Evolutionary conservation across 768 basidiomycete genomes (phyloP), one percentile per base, ranked within the genome.

Genomic region (Russula emetica): DNA sequence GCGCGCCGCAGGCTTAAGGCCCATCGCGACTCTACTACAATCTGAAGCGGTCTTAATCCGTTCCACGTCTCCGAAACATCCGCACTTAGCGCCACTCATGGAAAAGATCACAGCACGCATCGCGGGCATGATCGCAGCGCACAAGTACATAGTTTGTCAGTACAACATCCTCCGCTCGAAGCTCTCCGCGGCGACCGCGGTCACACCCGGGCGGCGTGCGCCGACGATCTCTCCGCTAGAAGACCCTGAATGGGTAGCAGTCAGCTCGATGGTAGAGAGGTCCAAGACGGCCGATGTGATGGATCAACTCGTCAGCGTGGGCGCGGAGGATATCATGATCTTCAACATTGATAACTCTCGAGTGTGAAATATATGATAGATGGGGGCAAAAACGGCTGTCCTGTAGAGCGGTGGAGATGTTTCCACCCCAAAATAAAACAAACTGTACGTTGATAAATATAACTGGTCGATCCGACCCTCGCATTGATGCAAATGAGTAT

Each of bases 1-100:
- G 97, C 92, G 96, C 38, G 97, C 96, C 28, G 95, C 95, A 0
- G 97, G 96, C 42, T 80, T 98, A 60, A 91, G 91, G 73, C 86
- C 96, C 45, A 98, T 99, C 70, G 89, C 87, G 16, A 98, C 94
- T 11, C 73, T 99, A 13, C 83, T 99, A 60, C 75, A 86, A 45
- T 85, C 88, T 0, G 90, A 99, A 76, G 95, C 96, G 13, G 92
- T 98, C 58, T 85, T 99, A 40, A 97, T 99, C 80, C 90, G 86
- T 66, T 92, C 90, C 1, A 80, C 78, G 57, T 75, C 76, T 20
- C 79, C 81, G 0, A 91, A 89, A 67, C 82, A 86, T 65, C 80
- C 86, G 2, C 76, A 85, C 13, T 79, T 87, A 62, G 77, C 77
- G 5, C 79, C 85, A 1, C 78, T 97, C 61, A 89, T 96, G 74